Evolutionary conservation across 1,284 basidiomycete species (phyloP), one percentile per base, ranked within the genome.

Genomic region (Ustilago cynodontis): DNA sequence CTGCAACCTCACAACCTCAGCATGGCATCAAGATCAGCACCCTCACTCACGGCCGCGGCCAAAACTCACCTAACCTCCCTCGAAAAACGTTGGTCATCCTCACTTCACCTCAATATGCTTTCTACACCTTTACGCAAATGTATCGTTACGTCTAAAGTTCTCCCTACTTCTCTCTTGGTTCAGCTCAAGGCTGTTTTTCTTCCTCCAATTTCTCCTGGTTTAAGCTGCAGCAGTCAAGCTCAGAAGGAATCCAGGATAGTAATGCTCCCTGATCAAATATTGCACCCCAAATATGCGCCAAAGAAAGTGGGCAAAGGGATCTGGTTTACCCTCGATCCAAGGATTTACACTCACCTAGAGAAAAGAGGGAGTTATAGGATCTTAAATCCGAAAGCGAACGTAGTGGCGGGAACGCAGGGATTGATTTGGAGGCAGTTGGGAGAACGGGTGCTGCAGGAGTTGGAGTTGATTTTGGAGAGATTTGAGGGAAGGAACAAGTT

Each of bases 31-130:
- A 28, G 57, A 2, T 28, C 29, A n/a, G 18, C 16, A 16, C 22
- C 13, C 9, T 59, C 56, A 4, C 41, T 74, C 14, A 50, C 45
- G 9, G 14, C 2, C 13, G 3, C 50, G 22, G 60, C 64, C 2
- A n/a, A 29, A 1, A 3, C 41, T 20, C 20, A 59, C 2, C 61
- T 76, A 3, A 16, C 60, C n/a, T 2, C 47, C 0, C 53, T 71
- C 31, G 60, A 71, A 49, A 11, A 39, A 5, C 54, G n/a, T 10
- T 76, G 73, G 73, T 29, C 45, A 1, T 57, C 57, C 26, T 76
- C 73, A 6, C 3, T 71, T 1, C 57, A 67, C 43, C 60, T 76
- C 7, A 9, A n/a, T 8, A 67, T 76, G 68, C 73, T 76, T 13
- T 20, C 64, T 1, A 3, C 33, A 0, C 73, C 73, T 0, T 50